A percentile compares a stretch with the other conserved stretches of the same genome.
phyloP scores from a whole-genome alignment of 805 yeast species.

The Starmera dryadoides region DNA sequence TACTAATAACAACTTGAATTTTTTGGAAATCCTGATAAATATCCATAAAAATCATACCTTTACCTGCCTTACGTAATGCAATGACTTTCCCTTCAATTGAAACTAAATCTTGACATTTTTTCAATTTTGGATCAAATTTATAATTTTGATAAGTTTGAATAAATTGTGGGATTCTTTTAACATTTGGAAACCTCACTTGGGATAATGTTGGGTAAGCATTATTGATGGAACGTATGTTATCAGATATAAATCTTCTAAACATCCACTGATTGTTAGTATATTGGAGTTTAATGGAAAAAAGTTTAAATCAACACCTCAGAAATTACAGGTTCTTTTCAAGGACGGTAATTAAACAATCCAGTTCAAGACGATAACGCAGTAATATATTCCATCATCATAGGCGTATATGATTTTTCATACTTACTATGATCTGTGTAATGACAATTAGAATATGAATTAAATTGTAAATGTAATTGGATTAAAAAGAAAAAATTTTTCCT shows the following conservation, averaged over 20 bases:
- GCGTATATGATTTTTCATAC: not conserved
- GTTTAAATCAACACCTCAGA: not conserved
- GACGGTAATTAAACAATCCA: conserved; percentile 25
- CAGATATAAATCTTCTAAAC: not conserved
- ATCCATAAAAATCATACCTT: conserved; percentile 64
- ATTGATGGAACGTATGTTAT: not conserved
- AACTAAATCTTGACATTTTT: conserved; percentile 16
- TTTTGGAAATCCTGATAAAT: conserved; percentile 48
- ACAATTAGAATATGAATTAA: no score
- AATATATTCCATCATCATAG: not conserved
- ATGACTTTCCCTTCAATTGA: conserved; percentile 47
- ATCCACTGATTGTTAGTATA: not conserved
- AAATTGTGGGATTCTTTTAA: conserved; percentile 33
- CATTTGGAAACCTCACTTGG: conserved; percentile 5
- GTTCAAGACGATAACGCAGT: conserved; percentile 29
- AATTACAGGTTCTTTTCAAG: conserved; percentile 17
- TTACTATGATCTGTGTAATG: no score
- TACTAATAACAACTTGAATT: conserved; percentile 58
- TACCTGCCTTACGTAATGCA: conserved; percentile 58
- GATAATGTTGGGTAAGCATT: conserved; percentile 19
- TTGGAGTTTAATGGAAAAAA: conserved; percentile 3
- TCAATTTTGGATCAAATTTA: conserved; percentile 15
- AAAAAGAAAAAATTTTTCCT: no score
- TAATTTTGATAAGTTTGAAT: conserved; percentile 20
- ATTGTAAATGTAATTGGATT: no score